Evolutionary conservation across 2,329 filamentous ascomycete species (phyloP).

Genomic region (Arachnomyces sp.): DNA sequence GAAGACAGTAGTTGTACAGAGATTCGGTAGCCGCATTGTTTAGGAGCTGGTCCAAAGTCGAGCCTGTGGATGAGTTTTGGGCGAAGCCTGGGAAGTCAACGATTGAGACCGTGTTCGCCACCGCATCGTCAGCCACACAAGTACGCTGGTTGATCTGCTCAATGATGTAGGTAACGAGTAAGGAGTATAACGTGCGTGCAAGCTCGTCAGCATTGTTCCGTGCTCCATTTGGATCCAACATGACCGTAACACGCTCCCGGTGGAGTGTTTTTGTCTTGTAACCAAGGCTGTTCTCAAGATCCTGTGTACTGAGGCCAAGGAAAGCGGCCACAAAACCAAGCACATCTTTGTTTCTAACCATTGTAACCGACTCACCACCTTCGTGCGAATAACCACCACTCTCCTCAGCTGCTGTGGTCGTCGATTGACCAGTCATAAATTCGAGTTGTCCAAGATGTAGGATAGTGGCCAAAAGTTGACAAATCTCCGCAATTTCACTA

Average conservation of each 20-base stretch:
- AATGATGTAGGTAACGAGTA: slow-evolving; percentile 88
- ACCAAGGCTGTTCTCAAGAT: slow-evolving; percentile 79
- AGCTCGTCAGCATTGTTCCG: slow-evolving; percentile 89
- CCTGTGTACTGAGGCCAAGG: slow-evolving; percentile 70
- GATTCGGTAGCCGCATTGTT: slow-evolving; percentile 91
- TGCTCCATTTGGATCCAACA: slow-evolving; percentile 88
- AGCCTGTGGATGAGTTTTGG: slow-evolving; percentile 74
- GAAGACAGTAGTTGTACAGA: slow-evolving; percentile 85
- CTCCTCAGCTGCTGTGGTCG: slow-evolving; percentile 73
- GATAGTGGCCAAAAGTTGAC: slow-evolving; percentile 86
- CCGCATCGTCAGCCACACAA: slow-evolving; percentile 77
- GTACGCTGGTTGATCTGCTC: slow-evolving; percentile 86
- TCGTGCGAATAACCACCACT: slow-evolving; percentile 96
- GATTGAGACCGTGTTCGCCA: slow-evolving; percentile 89
- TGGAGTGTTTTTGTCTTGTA: slow-evolving; percentile 97
- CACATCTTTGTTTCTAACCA: slow-evolving; percentile 89
- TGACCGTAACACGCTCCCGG: slow-evolving; percentile 93
- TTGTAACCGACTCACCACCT: slow-evolving; percentile 75
- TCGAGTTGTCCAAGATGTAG: slow-evolving; percentile 97
- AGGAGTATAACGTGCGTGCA: slow-evolving; percentile 83
- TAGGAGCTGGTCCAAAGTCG: slow-evolving; percentile 81
- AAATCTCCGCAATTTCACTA: slow-evolving; percentile 91
- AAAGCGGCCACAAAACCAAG: slow-evolving; percentile 86
- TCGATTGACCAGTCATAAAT: slow-evolving; percentile 75
- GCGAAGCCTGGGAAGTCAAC: slow-evolving; percentile 96